Conservation (phyloP, 2,329 filamentous ascomycete genomes). For the Orbilia javanica region DNA sequence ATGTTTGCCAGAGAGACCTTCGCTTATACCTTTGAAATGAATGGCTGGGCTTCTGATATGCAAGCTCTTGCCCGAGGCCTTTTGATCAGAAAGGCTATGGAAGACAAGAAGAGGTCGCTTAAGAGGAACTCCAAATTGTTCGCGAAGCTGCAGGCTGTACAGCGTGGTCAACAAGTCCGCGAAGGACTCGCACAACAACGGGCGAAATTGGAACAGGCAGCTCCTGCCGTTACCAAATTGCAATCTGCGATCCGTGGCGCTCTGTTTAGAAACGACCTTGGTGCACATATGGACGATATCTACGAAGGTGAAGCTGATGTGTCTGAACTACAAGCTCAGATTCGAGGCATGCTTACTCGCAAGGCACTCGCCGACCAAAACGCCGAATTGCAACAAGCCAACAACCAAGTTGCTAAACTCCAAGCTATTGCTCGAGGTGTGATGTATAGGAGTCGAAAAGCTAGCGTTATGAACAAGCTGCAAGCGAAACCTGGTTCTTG, state of each 20-base stretch:
- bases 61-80: slow-evolving; percentile 42
- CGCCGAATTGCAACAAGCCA: slow-evolving; percentile 40
- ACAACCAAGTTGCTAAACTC: slow-evolving; percentile 67
- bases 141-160: slow-evolving; percentile 71
- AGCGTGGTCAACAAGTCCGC: slow-evolving; percentile 66
- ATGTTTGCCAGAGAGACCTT: slow-evolving; percentile 62
- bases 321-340: slow-evolving; percentile 59
- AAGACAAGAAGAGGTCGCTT: slow-evolving; percentile 65
- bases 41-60: slow-evolving; percentile 61
- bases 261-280: slow-evolving; percentile 58
- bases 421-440: slow-evolving; percentile 78
- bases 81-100: slow-evolving; percentile 66
- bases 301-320: slow-evolving; percentile 60
- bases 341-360: slow-evolving; percentile 67
- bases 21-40: slow-evolving; percentile 61
- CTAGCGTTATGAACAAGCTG: slow-evolving; percentile 70
- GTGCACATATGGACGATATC: slow-evolving; percentile 59
- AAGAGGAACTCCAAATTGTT: slow-evolving; percentile 67
- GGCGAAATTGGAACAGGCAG: slow-evolving; percentile 65
- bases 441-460: slow-evolving; percentile 72
- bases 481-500: slow-evolving; percentile 69
- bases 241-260: slow-evolving; percentile 70
- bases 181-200: slow-evolving; percentile 66
- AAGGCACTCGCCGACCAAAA: slow-evolving; percentile 64
- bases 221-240: slow-evolving; percentile 67